Base-by-base conservation (phyloP, 192 early-diverging fungal genomes). In the Spizellomyces punctatus region DNA sequence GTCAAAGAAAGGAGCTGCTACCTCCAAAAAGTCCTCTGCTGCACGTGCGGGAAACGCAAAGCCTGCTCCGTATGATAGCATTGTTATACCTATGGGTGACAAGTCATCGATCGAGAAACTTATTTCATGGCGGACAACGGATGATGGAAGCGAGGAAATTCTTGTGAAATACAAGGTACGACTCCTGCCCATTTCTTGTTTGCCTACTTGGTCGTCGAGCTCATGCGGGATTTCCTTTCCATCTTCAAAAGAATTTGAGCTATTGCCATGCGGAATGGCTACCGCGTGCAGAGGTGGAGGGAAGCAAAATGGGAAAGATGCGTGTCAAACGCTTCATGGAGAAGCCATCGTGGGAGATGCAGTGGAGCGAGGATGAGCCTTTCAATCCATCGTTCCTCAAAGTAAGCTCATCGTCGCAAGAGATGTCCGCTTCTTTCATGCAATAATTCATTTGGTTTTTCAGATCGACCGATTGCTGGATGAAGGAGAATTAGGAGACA, bases 381-480 rank as follows among this genome's bases (percentile, higher is more conserved):
- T 86, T 90, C 74, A 92, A 90, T 63, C 87, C 86, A 5, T 74
- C 83, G 12, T 91, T 87, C 67, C 62, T 85, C 16, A 85, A 36
- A 36, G 27, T 36, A 36, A 36, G 27, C 27, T 36, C 89, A 79
- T 88, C 89, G 71, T 10, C 65, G 21, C 22, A 42, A 43, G 27
- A 36, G 27, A 3, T 36, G 27, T 3, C 27, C 52, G 19, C 52
- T 16, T 55, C 16, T 2, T 2, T 55, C 52, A n/a, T 55, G 52
- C 0, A 55, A 55, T 16, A 55, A 47, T 10, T 54, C 8, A 36
- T 8, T 55, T 52, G n/a, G 9, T 58, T 3, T 3, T 36, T 36
- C 27, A 91, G 89, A 80, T 92, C 61, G 93, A 94, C 66, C 88
- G 93, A 16, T 79, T 94, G 22, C 87, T 94, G 68, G 93, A 94